phyloP scores from a whole-genome alignment of 371 early-diverging fungal genomes.

The Mucor lusitanicus region DNA sequence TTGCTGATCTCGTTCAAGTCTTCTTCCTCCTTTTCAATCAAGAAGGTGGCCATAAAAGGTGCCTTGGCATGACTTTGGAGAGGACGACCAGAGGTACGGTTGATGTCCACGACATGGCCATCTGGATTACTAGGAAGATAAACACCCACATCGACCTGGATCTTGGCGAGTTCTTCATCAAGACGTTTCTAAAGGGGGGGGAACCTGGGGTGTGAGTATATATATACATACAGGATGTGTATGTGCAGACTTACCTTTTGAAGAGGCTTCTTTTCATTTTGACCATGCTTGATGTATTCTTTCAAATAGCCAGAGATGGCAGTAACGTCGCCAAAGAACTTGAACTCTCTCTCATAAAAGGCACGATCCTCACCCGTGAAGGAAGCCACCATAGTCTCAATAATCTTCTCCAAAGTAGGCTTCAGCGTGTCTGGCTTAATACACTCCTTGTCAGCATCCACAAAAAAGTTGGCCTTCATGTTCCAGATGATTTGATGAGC shows the following conservation, averaged over 20 bases:
- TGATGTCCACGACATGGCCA: slow-evolving; percentile 92
- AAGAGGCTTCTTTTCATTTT: slow-evolving; percentile 93
- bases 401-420: slow-evolving; percentile 85
- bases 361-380: slow-evolving; percentile 84
- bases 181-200: slow-evolving; percentile 47
- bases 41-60: slow-evolving; percentile 99
- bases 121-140: slow-evolving; percentile 99
- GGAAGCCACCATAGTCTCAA: slow-evolving; percentile 71
- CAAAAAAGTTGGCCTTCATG: slow-evolving; percentile 95
- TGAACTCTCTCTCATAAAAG: slow-evolving; percentile 96
- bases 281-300: slow-evolving; percentile 91
- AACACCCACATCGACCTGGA: slow-evolving; percentile 95
- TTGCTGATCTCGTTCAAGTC: slow-evolving; percentile 34
- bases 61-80: slow-evolving; percentile 99
- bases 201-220: too few species aligned
- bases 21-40: slow-evolving; percentile 69
- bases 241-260: slow-evolving; percentile 43
- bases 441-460: slow-evolving; percentile 82
- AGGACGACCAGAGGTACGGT: slow-evolving; percentile 93
- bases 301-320: slow-evolving; percentile 96
- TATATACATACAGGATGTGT: too few species aligned
- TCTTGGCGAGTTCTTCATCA: slow-evolving; percentile 95
- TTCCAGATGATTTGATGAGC: slow-evolving; percentile 99
- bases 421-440: slow-evolving; percentile 78
- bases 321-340: slow-evolving; percentile 93